These are phyloP conservation scores for Achaetomium macrosporum DNA, from an alignment of 2,329 filamentous ascomycete genomes.

Conservation along the genomic window DNA sequence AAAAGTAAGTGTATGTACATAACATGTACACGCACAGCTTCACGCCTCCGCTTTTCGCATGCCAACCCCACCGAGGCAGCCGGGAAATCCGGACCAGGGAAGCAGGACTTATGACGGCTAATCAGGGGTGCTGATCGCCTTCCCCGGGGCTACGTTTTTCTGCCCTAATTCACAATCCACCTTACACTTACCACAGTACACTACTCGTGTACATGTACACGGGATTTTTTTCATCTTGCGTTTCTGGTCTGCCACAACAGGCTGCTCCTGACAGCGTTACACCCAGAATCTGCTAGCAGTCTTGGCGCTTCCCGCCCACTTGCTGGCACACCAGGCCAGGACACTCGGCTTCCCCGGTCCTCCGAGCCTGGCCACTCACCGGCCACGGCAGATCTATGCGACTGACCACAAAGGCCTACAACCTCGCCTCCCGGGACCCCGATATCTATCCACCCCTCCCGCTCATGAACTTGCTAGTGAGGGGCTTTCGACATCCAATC, in stretches of 20 bases:
- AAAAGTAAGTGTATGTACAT: too few species aligned
- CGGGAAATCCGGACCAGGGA: too few species aligned
- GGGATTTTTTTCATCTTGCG: conserved; percentile 1
- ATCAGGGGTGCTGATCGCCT: too few species aligned
- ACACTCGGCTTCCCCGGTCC: conserved; percentile 12
- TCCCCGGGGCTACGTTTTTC: too few species aligned
- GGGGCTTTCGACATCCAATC: conserved; percentile 24
- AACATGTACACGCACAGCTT: too few species aligned
- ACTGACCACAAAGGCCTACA: conserved; percentile 1
- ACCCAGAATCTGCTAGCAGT: not conserved
- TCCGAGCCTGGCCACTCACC: conserved; percentile 7
- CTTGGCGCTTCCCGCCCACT: conserved; percentile 7
- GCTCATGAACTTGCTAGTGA: conserved; percentile 40
- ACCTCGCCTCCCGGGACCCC: conserved; percentile 1
- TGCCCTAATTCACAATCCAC: too few species aligned
- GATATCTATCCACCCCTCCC: conserved; percentile 13
- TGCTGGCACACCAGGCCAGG: conserved; percentile 1
- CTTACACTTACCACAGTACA: too few species aligned
- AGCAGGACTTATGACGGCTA: too few species aligned
- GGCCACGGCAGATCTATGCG: conserved; percentile 4
- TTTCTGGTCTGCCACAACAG: not conserved
- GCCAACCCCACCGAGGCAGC: too few species aligned
- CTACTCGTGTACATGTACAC: too few species aligned
- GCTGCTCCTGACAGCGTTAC: not conserved
- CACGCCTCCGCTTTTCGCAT: too few species aligned